A percentile compares a stretch with the other conserved stretches of the same genome.
Conservation (phyloP, 768 basidiomycete genomes). For the Omphalotus guepiniiformis region DNA sequence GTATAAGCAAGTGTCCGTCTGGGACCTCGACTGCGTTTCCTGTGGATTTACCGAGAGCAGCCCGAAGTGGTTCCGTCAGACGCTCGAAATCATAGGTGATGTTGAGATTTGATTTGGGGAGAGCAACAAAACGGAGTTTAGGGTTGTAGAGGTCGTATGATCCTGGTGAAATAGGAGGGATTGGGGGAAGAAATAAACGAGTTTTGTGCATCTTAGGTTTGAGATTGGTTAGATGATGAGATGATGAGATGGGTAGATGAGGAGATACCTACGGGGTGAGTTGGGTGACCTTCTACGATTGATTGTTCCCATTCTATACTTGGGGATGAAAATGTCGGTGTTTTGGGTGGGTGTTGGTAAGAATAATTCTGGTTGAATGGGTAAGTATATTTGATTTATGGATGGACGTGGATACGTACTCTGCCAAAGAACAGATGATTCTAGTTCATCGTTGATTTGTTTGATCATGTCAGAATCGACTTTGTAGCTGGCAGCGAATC, state of each 20-base stretch:
- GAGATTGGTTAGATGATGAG: neutral
- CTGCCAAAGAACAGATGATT: slow-evolving; percentile 52
- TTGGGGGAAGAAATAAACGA: slow-evolving; percentile 46
- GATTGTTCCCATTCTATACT: slow-evolving; percentile 61
- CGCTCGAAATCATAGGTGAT: slow-evolving; percentile 50
- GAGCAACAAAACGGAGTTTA: slow-evolving; percentile 41
- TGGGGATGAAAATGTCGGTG: slow-evolving; percentile 40
- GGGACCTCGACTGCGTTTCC: slow-evolving; percentile 29
- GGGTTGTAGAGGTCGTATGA: slow-evolving; percentile 46
- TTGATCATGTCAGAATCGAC: slow-evolving; percentile 29
- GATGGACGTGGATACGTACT: slow-evolving; percentile 24
- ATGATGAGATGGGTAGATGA: neutral
- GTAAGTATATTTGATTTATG: neutral
- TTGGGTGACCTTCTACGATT: slow-evolving; percentile 57
- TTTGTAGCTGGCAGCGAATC: slow-evolving; percentile 32
- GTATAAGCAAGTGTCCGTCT: slow-evolving; percentile 37
- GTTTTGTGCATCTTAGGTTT: slow-evolving; percentile 57
- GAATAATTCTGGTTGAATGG: slow-evolving; percentile 33
- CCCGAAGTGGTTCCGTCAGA: slow-evolving; percentile 36
- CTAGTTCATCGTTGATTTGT: slow-evolving; percentile 45
- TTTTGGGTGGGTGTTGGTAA: slow-evolving; percentile 43
- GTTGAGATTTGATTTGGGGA: slow-evolving; percentile 39
- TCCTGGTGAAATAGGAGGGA: slow-evolving; percentile 41
- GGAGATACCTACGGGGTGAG: slow-evolving; percentile 43
- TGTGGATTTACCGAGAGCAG: slow-evolving; percentile 33